Conservation (phyloP, 2,329 filamentous ascomycete species). For the Cordyceps javanica region DNA sequence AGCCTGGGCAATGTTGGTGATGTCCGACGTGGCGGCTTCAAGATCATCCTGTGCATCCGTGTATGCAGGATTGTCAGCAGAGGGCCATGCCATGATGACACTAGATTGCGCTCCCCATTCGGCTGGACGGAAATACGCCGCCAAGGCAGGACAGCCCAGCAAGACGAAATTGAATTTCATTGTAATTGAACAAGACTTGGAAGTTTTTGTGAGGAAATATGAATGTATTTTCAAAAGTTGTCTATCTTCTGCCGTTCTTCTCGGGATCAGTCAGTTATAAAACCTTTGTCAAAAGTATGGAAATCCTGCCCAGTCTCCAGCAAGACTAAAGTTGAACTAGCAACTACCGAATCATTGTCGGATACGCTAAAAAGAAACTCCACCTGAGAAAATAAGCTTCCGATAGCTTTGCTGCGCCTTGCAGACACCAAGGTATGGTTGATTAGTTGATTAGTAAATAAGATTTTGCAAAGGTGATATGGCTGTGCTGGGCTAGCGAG, state of each 20-base stretch:
- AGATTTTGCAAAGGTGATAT: too few species aligned
- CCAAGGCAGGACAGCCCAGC: not conserved
- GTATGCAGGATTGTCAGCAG: slow-evolving; percentile 1
- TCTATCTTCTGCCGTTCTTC: not conserved
- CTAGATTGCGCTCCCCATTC: slow-evolving; percentile 5
- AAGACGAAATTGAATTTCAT: not conserved
- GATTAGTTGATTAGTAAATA: too few species aligned
- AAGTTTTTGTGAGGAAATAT: not conserved
- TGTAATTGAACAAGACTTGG: not conserved
- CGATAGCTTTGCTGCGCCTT: not conserved
- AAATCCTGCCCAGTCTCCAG: not conserved
- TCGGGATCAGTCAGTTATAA: not conserved
- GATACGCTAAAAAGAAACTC: not conserved
- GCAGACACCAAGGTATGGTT: too few species aligned
- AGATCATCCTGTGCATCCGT: not conserved
- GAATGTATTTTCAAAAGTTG: not conserved
- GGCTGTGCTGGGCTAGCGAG: too few species aligned
- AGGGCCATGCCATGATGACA: slow-evolving; percentile 11
- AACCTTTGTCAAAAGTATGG: not conserved
- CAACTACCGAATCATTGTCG: not conserved
- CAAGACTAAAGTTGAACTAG: not conserved
- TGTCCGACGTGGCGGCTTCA: not conserved
- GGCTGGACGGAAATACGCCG: not conserved
- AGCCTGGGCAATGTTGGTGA: slow-evolving; percentile 20
- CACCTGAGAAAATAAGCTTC: not conserved